A percentile compares a stretch with the other conserved stretches of the same genome.
These are phyloP conservation scores for Haplosporangium gracile DNA, from an alignment of 192 early-diverging fungal genomes.

Conservation along the genomic window DNA sequence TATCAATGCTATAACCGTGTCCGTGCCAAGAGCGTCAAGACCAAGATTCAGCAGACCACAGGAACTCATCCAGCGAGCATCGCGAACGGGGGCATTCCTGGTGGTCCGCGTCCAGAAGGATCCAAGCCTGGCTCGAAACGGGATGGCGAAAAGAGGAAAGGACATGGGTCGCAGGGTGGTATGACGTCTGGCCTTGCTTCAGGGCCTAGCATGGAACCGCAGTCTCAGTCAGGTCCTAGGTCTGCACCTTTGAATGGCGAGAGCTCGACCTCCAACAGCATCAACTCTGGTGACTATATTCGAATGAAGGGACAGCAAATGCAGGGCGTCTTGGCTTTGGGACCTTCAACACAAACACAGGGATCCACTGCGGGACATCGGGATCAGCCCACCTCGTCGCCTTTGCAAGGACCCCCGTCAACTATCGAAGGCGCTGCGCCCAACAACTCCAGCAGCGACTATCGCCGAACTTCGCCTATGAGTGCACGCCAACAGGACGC, in stretches of 20 bases:
- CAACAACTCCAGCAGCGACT: not conserved
- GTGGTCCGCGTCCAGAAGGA: not conserved
- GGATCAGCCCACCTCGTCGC: not conserved
- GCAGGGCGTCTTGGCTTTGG: not conserved
- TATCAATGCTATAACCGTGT: conserved; percentile 58
- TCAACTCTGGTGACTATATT: not conserved
- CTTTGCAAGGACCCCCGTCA: not conserved
- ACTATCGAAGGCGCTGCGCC: not conserved
- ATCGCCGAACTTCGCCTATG: not conserved
- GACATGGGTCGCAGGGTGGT: not conserved
- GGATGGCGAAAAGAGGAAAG: not conserved
- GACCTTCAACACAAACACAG: not conserved
- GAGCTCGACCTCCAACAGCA: not conserved
- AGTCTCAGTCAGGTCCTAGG: not conserved
- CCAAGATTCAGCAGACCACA: conserved; percentile 35
- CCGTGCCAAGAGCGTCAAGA: conserved; percentile 55
- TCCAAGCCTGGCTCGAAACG: not conserved
- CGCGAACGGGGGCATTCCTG: conserved; percentile 8
- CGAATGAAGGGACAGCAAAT: conserved; percentile 1
- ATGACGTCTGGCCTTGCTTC: not conserved
- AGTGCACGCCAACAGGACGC: conserved; percentile 14
- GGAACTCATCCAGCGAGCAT: conserved; percentile 32
- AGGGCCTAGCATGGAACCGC: not conserved
- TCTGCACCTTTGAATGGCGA: not conserved
- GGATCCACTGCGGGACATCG: not conserved